A percentile compares a stretch with the other conserved stretches of the same genome.
Conservation (phyloP, 345 rosid species). For the Bruguiera gymnorhiza region DNA sequence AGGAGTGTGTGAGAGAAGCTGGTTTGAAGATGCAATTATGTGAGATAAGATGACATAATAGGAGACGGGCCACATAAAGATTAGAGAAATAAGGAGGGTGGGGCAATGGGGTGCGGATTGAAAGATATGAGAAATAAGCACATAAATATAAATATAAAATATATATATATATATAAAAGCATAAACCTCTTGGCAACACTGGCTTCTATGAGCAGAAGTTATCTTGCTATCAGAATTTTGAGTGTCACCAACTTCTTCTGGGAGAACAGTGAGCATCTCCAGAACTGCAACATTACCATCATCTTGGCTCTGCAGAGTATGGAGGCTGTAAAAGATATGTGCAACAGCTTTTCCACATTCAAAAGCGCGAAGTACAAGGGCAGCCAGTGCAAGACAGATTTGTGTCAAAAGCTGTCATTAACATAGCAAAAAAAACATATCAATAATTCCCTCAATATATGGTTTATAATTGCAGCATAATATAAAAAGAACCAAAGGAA, state of each 20-base stretch:
- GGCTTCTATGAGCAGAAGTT: conserved; percentile 52
- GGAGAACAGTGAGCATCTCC: conserved; percentile 91
- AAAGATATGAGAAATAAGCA: neutral
- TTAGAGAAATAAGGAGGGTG: neutral
- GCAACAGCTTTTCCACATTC: conserved; percentile 82
- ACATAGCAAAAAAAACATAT: conserved; percentile 13
- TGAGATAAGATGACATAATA: conserved; percentile 7
- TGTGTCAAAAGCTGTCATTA: conserved; percentile 81
- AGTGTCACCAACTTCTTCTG: conserved; percentile 80
- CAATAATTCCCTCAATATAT: conserved; percentile 1
- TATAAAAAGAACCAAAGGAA: conserved; percentile 16
- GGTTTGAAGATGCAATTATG: conserved; percentile 19
- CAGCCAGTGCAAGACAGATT: conserved; percentile 87
- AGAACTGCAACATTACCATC: conserved; percentile 80
- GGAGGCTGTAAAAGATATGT: conserved; percentile 76
- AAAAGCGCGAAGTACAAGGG: conserved; percentile 66
- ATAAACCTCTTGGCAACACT: conserved; percentile 61
- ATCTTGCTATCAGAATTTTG: conserved; percentile 55
- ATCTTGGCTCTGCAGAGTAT: conserved; percentile 68
- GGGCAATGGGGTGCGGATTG: neutral
- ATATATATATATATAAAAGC: conserved; percentile 1
- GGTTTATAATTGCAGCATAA: neutral
- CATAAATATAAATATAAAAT: neutral
- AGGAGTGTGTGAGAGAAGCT: conserved; percentile 81
- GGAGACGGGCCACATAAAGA: neutral